Percentiles rank a stretch among this genome's conserved stretches.
phyloP scores from a whole-genome alignment of 345 rosid species.

The Boechera retrofracta region DNA sequence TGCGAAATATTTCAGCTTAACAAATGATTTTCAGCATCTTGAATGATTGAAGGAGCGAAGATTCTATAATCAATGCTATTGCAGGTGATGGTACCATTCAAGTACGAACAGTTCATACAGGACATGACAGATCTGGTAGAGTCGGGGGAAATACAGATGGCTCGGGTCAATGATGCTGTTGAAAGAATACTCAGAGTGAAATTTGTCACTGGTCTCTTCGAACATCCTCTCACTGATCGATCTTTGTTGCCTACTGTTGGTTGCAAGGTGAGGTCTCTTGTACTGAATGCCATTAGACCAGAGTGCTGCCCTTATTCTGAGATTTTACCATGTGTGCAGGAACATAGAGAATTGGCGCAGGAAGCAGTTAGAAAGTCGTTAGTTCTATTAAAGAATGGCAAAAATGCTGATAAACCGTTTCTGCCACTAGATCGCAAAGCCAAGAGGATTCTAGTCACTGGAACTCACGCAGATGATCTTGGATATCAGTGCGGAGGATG shows the following conservation, averaged over 20 bases:
- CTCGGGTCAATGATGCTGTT: slow-evolving; percentile 85
- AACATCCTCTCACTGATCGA: slow-evolving; percentile 72
- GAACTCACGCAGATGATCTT: slow-evolving; percentile 87
- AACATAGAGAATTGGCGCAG: slow-evolving; percentile 72
- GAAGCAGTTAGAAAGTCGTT: slow-evolving; percentile 92
- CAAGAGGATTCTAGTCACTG: slow-evolving; percentile 69
- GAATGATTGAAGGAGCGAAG: slow-evolving; percentile 38
- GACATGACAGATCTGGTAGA: slow-evolving; percentile 62
- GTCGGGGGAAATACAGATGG: slow-evolving; percentile 71
- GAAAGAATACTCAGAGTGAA: slow-evolving; percentile 88
- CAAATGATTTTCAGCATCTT: slow-evolving; percentile 16
- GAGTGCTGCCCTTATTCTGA: background rate
- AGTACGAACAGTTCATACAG: slow-evolving; percentile 55
- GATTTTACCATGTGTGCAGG: slow-evolving; percentile 50
- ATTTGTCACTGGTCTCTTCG: slow-evolving; percentile 80
- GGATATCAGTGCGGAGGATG: slow-evolving; percentile 96
- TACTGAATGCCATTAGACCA: background rate
- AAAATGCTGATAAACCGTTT: slow-evolving; percentile 54
- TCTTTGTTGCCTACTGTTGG: slow-evolving; percentile 71
- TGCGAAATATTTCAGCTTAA: slow-evolving; percentile 13
- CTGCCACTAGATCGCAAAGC: slow-evolving; percentile 76
- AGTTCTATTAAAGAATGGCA: slow-evolving; percentile 86
- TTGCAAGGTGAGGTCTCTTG: slow-evolving; percentile 62
- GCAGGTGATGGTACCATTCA: slow-evolving; percentile 69
- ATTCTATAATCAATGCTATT: slow-evolving; percentile 6